These are phyloP conservation scores for Tremella fuciformis DNA, from an alignment of 768 basidiomycete species.

Conservation along the genomic window DNA sequence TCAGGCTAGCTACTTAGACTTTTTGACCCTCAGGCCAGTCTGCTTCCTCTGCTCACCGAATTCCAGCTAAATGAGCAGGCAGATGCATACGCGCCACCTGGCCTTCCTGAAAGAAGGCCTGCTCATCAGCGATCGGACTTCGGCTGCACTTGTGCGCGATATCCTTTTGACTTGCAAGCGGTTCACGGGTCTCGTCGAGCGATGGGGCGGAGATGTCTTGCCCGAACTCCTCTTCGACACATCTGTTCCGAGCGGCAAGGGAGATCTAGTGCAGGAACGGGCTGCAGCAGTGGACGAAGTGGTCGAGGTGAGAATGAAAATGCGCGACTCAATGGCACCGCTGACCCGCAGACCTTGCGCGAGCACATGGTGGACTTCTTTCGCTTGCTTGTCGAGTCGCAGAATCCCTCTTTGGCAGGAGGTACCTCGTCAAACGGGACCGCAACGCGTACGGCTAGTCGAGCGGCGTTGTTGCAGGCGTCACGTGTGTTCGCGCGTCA, in stretches of 20 bases:
- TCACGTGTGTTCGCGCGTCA: slow-evolving; percentile 17
- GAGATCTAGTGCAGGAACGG: slow-evolving; percentile 70
- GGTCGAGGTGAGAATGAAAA: slow-evolving; percentile 61
- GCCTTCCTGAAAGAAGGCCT: slow-evolving; percentile 75
- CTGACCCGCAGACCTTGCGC: slow-evolving; percentile 55
- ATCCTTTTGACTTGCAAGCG: slow-evolving; percentile 80
- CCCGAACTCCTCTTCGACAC: slow-evolving; percentile 81
- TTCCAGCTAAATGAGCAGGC: slow-evolving; percentile 52
- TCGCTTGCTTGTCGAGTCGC: slow-evolving; percentile 71
- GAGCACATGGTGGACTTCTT: slow-evolving; percentile 71
- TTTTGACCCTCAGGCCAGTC: slow-evolving; percentile 63
- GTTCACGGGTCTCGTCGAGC: slow-evolving; percentile 81
- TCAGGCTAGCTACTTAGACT: slow-evolving; percentile 62
- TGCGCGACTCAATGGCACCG: neutral
- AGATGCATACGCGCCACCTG: slow-evolving; percentile 76
- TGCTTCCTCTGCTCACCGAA: neutral
- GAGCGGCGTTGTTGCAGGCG: neutral
- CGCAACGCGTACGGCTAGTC: slow-evolving; percentile 54
- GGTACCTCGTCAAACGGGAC: slow-evolving; percentile 63
- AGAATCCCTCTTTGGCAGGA: slow-evolving; percentile 64
- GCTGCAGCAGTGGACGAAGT: slow-evolving; percentile 69
- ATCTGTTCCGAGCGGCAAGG: slow-evolving; percentile 57
- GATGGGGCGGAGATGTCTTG: slow-evolving; percentile 88
- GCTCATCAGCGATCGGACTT: slow-evolving; percentile 64
- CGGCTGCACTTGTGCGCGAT: slow-evolving; percentile 64